Percentiles rank a stretch among this genome's conserved stretches.
Conservation (phyloP, 768 basidiomycete species). For the Aureoboletus auriporus region DNA sequence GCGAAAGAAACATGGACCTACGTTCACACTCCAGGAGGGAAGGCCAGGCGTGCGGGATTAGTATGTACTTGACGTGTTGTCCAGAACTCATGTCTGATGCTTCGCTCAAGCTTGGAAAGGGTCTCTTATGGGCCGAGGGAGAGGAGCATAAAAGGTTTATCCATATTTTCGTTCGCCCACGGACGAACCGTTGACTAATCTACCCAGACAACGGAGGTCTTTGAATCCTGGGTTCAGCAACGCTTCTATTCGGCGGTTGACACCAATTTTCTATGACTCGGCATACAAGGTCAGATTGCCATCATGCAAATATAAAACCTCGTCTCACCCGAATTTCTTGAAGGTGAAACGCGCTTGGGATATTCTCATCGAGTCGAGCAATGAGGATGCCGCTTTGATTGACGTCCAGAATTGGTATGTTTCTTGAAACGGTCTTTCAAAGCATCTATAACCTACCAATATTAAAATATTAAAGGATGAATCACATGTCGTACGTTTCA, state of each 20-base stretch:
- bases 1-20: slow-evolving; percentile 33
- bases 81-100: too few relatives aligned
- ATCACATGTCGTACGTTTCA: slow-evolving; percentile 29
- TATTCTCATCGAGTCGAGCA: slow-evolving; percentile 13
- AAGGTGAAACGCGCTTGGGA: too few relatives aligned
- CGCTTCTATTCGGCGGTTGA: slow-evolving; percentile 33
- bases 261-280: slow-evolving; percentile 38
- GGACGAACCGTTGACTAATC: too few relatives aligned
- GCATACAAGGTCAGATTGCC: slow-evolving; percentile 42
- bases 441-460: not conserved
- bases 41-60: too few relatives aligned
- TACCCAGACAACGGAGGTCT: slow-evolving; percentile 36
- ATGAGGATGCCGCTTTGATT: slow-evolving; percentile 20
- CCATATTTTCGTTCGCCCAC: too few relatives aligned
- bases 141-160: slow-evolving; percentile 43
- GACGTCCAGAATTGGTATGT: slow-evolving; percentile 34
- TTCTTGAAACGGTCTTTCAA: not conserved
- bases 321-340: too few relatives aligned
- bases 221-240: slow-evolving; percentile 38
- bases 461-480: slow-evolving; percentile 24
- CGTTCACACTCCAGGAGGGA: too few relatives aligned
- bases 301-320: too few relatives aligned
- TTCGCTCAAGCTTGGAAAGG: slow-evolving; percentile 25
- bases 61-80: too few relatives aligned
- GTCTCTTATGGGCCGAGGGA: slow-evolving; percentile 30